Conservation (phyloP, 352 stramenopile genomes). For the Bremia lactucae region DNA sequence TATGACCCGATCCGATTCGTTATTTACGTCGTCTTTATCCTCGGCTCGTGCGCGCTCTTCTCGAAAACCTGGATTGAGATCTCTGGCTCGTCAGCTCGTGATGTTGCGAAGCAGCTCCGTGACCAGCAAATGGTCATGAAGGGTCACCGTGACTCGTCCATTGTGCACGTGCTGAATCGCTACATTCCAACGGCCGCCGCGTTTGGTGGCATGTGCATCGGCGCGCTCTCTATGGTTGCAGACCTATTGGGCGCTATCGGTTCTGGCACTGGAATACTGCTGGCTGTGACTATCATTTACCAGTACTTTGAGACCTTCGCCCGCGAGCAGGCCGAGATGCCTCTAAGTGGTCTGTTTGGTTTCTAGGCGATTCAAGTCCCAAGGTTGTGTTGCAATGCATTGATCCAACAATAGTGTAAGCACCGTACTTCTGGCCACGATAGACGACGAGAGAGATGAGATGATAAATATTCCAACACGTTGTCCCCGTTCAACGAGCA, state of each 20-base stretch:
- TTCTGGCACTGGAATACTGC: slow-evolving; percentile 96
- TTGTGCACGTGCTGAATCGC: slow-evolving; percentile 97
- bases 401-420: slow-evolving; percentile 4
- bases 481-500: slow-evolving; percentile 82
- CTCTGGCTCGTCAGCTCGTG: slow-evolving; percentile 91
- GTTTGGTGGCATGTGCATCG: slow-evolving; percentile 99
- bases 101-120: slow-evolving; percentile 98
- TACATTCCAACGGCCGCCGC: slow-evolving; percentile 98
- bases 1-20: slow-evolving; percentile 98
- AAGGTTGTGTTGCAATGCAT: slow-evolving; percentile 8
- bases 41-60: slow-evolving; percentile 97
- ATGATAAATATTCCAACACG: slow-evolving; percentile 31
- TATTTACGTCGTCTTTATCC: slow-evolving; percentile 98
- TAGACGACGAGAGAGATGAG: slow-evolving; percentile 13
- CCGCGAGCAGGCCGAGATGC: slow-evolving; percentile 87
- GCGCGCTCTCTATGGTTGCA: slow-evolving; percentile 95
- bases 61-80: slow-evolving; percentile 99
- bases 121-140: slow-evolving; percentile 99
- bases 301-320: slow-evolving; percentile 98
- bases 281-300: slow-evolving; percentile 99
- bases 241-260: slow-evolving; percentile 98
- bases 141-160: slow-evolving; percentile 94
- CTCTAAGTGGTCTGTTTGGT: slow-evolving; percentile 68
- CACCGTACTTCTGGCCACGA: slow-evolving; percentile 1
- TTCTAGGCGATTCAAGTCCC: slow-evolving; percentile 40